Evolutionary conservation across 2,329 filamentous ascomycete species (phyloP).

Genomic region (Acephala macrosclerotiorum): DNA sequence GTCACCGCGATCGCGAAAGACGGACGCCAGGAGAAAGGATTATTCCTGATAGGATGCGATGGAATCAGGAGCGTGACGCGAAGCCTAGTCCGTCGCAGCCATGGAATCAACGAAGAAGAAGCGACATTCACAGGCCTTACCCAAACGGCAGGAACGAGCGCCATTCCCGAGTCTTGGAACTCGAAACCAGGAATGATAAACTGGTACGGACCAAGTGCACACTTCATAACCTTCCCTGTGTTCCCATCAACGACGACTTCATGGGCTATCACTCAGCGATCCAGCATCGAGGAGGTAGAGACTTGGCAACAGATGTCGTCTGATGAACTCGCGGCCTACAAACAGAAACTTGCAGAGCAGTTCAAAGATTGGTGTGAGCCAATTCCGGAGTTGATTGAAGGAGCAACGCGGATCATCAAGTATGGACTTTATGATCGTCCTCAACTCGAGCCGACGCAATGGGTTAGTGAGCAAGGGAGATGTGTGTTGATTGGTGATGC

Average conservation of each 20-base stretch:
- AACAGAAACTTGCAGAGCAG: neutral
- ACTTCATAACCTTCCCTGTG: conserved; percentile 18
- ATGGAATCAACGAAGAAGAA: conserved; percentile 9
- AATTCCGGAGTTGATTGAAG: conserved; percentile 13
- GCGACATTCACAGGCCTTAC: conserved; percentile 22
- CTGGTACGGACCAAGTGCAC: conserved; percentile 19
- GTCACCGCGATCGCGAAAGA: conserved; percentile 18
- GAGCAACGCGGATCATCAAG: conserved; percentile 18
- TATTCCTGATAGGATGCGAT: conserved; percentile 29
- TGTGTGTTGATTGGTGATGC: conserved; percentile 62
- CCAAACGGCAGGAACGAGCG: neutral
- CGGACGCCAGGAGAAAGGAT: conserved; percentile 3
- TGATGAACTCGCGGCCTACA: neutral
- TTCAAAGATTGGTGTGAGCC: conserved; percentile 18
- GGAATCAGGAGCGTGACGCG: conserved; percentile 23
- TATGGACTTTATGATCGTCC: conserved; percentile 25
- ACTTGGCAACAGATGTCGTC: conserved; percentile 1
- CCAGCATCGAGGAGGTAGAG: neutral
- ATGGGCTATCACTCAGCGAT: conserved; percentile 22
- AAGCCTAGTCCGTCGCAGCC: conserved; percentile 1
- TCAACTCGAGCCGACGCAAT: conserved; percentile 14
- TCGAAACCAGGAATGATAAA: conserved; percentile 13
- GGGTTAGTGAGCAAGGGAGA: conserved; percentile 45
- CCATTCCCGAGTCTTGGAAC: conserved; percentile 4
- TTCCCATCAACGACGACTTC: conserved; percentile 10